A percentile compares a stretch with the other conserved stretches of the same genome.
phyloP scores from a whole-genome alignment of 331 rosid species.

The Rosa hybrid region DNA sequence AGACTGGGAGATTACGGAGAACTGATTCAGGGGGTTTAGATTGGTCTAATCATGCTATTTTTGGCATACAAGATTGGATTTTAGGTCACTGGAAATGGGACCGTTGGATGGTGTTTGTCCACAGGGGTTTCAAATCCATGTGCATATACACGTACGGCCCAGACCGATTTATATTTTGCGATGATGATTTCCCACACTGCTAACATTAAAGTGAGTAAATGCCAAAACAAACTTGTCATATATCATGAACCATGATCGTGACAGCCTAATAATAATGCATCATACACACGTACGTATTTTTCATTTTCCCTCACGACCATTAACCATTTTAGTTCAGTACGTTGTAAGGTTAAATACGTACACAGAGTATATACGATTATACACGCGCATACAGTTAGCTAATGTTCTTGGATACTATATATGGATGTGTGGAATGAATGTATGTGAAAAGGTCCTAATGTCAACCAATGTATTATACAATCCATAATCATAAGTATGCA shows the following conservation, averaged over 20 bases:
- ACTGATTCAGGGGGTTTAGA: slow-evolving; percentile 23
- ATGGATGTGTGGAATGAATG: too few species aligned
- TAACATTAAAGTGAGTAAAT: slow-evolving; percentile 22
- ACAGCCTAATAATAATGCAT: not conserved
- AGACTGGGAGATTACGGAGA: slow-evolving; percentile 9
- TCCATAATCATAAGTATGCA: too few species aligned
- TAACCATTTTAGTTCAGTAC: too few species aligned
- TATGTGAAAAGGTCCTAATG: too few species aligned
- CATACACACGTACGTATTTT: too few species aligned
- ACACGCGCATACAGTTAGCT: too few species aligned
- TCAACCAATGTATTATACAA: too few species aligned
- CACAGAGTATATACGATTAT: too few species aligned
- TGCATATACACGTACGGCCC: slow-evolving; percentile 43
- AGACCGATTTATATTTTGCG: slow-evolving; percentile 18
- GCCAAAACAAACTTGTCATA: slow-evolving; percentile 34
- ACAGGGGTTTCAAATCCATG: slow-evolving; percentile 40
- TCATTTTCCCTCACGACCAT: too few species aligned
- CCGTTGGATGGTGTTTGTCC: slow-evolving; percentile 32
- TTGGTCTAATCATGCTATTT: slow-evolving; percentile 46
- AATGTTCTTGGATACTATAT: too few species aligned
- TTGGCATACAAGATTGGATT: slow-evolving; percentile 27
- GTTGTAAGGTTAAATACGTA: too few species aligned
- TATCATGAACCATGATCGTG: slow-evolving; percentile 8
- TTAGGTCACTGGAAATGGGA: slow-evolving; percentile 32
- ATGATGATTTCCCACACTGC: slow-evolving; percentile 21